Evolutionary conservation across 805 yeast species (phyloP), one percentile per base, ranked within the genome.

Genomic region (Jamesozyma piceae): DNA sequence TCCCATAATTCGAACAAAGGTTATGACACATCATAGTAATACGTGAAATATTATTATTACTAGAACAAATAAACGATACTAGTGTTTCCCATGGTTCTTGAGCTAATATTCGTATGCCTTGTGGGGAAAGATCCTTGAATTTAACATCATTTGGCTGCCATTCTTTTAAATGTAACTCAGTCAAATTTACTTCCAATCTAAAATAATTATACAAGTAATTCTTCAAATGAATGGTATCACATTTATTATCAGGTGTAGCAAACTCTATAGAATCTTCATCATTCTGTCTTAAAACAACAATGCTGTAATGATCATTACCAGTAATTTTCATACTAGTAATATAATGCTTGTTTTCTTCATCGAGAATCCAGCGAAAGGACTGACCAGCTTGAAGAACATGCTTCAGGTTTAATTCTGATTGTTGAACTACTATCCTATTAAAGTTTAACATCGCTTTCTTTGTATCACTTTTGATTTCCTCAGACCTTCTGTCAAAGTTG

Each of bases 41-140:
- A 30, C 98, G 71, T 55, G 90, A 87, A 42, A 92, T 92, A 55
- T 92, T 92, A 63, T 92, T 92, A 62, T 92, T 92, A n/a, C 95
- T 80, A 2, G 95, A 86, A 64, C 97, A 92, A 10, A 92, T 92
- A 50, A 90, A 92, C 2, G 92, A 83, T 17, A 90, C 66, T 36
- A 88, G 67, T 35, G 90, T 87, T 52, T 92, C 98, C 97, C 97
- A 92, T 0, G 98, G 97, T 49, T 90, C 96, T 60, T 92, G 97
- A 30, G 89, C 71, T 22, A 92, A 70, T 48, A 90, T 86, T 26
- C 98, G 66, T 17, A 90, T 78, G 0, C 97, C 97, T 3, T 68
- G 68, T 43, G 59, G 48, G 4, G 65, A 41, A 41, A 57, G 58
- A 39, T 59, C 62, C 37, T 58, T 58, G 53, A 78, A 81, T 18